Evolutionary conservation across 768 basidiomycete genomes (phyloP).

Genomic region (Suillus luteus): DNA sequence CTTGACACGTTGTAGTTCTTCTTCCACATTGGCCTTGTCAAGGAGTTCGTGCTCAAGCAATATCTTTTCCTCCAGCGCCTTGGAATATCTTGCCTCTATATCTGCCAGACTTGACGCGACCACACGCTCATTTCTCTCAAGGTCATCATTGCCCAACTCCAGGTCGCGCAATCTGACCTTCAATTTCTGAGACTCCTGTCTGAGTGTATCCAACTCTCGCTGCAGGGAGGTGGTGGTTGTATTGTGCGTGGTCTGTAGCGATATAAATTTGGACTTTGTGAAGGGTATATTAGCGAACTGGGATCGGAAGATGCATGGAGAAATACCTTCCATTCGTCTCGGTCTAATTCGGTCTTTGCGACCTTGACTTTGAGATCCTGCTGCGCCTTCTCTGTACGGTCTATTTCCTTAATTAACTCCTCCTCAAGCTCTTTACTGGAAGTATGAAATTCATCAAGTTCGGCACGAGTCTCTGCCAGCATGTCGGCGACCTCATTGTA

Average conservation of each 20-base stretch:
- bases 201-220: slow-evolving; percentile 81
- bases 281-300: slow-evolving; percentile 13
- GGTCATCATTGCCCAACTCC: slow-evolving; percentile 97
- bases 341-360: slow-evolving; percentile 67
- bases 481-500: slow-evolving; percentile 84
- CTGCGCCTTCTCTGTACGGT: slow-evolving; percentile 83
- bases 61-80: slow-evolving; percentile 94
- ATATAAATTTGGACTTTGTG: slow-evolving; percentile 76
- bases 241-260: slow-evolving; percentile 87
- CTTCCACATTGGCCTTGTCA: slow-evolving; percentile 87
- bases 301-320: background rate
- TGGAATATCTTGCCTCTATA: slow-evolving; percentile 86
- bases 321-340: slow-evolving; percentile 92
- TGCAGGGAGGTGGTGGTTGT: slow-evolving; percentile 89
- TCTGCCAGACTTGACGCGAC: slow-evolving; percentile 81
- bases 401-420: slow-evolving; percentile 89
- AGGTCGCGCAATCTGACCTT: slow-evolving; percentile 83
- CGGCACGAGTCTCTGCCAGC: slow-evolving; percentile 79
- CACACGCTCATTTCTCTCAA: slow-evolving; percentile 92
- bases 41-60: slow-evolving; percentile 93
- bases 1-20: slow-evolving; percentile 85
- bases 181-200: slow-evolving; percentile 69
- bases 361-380: slow-evolving; percentile 77
- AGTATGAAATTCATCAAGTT: slow-evolving; percentile 85
- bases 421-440: slow-evolving; percentile 91